phyloP scores from a whole-genome alignment of 106 monocot genomes.

The Dioscorea zingiberensis region DNA sequence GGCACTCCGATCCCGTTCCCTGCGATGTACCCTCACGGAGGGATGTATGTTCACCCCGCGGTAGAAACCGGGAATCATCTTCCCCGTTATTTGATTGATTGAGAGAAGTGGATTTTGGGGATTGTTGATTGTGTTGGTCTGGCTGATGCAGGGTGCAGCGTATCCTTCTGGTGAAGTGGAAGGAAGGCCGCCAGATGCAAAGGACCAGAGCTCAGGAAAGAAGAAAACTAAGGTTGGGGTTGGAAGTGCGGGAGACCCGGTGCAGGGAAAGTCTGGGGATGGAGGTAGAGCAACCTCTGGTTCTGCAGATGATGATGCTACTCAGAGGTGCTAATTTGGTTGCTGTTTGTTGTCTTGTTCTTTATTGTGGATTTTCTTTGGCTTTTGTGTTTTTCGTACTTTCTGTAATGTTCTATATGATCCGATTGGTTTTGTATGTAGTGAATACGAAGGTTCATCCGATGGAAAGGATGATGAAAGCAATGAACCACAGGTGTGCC shows the following conservation, averaged over 20 bases:
- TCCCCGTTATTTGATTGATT: not conserved
- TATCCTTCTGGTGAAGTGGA: too few relatives aligned
- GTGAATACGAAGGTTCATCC: conserved; percentile 47
- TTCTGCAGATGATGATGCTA: conserved; percentile 15
- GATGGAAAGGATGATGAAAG: conserved; percentile 32
- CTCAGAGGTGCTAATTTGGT: conserved; percentile 18
- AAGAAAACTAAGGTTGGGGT: not conserved
- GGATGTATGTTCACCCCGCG: not conserved
- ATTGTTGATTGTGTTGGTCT: too few relatives aligned
- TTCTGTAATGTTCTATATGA: too few relatives aligned
- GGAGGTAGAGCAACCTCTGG: not conserved
- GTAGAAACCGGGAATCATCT: too few relatives aligned
- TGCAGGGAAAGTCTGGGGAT: too few relatives aligned
- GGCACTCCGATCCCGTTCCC: conserved; percentile 35
- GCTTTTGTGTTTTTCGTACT: not conserved
- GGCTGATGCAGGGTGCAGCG: conserved; percentile 1
- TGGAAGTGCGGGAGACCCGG: too few relatives aligned
- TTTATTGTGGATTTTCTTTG: not conserved
- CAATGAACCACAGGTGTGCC: conserved; percentile 25
- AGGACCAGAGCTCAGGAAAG: not conserved
- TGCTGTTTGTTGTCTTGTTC: not conserved
- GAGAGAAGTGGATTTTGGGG: not conserved
- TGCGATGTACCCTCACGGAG: conserved; percentile 17
- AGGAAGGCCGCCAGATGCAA: not conserved
- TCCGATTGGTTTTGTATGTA: conserved; percentile 4